Conservation (phyloP, 2,329 filamentous ascomycete genomes). For the Berkeleyomyces basicola region DNA sequence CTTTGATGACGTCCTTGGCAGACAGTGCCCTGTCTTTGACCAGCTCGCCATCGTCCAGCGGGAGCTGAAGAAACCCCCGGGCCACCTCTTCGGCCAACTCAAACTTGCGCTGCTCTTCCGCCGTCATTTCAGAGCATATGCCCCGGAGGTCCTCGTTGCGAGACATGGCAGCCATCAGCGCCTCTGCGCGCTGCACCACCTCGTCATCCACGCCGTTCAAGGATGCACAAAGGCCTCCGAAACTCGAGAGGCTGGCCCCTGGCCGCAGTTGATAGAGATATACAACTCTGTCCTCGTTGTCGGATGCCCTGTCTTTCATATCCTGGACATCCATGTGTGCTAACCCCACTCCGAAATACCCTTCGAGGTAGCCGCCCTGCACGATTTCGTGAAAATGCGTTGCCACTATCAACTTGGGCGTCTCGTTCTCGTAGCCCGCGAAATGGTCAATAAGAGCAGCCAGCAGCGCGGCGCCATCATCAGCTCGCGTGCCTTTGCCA, state of each 20-base stretch:
- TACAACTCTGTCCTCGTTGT: conserved; percentile 45
- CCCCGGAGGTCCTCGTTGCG: conserved; percentile 61
- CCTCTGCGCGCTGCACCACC: conserved; percentile 60
- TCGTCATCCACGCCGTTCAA: conserved; percentile 64
- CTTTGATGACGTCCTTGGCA: conserved; percentile 3
- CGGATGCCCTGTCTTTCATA: conserved; percentile 35
- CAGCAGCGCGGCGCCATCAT: conserved; percentile 42
- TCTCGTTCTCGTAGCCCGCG: conserved; percentile 25
- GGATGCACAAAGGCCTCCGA: conserved; percentile 70
- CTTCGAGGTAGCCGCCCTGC: conserved; percentile 38
- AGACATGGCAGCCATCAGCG: conserved; percentile 49
- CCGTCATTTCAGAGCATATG: conserved; percentile 52
- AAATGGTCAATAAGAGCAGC: conserved; percentile 42
- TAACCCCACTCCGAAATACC: conserved; percentile 29
- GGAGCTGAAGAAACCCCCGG: conserved; percentile 35
- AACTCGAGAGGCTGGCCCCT: conserved; percentile 63
- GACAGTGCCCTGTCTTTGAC: conserved; percentile 2
- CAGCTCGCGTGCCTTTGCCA: conserved; percentile 43
- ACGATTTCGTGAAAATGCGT: conserved; percentile 60
- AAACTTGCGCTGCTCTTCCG: conserved; percentile 49
- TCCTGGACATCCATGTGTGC: conserved; percentile 52
- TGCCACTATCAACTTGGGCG: conserved; percentile 42
- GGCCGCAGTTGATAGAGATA: conserved; percentile 55
- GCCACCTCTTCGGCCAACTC: conserved; percentile 46
- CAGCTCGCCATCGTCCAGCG: background rate